Conservation (phyloP, 257 asterid species). For the Gentiana dahurica region DNA sequence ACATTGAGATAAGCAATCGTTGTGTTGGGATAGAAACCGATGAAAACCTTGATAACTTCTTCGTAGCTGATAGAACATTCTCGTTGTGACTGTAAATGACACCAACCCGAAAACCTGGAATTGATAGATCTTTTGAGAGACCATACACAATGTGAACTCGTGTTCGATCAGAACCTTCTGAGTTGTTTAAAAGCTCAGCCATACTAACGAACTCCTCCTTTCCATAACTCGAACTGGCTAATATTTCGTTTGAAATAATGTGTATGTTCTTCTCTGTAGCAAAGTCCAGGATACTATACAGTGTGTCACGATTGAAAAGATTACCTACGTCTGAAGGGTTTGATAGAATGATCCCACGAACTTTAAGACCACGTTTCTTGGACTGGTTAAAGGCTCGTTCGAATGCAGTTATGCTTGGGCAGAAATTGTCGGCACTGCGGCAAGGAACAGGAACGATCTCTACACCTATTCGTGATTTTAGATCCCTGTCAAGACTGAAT, state of each 20-base stretch:
- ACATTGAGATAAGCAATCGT: conserved; percentile 33
- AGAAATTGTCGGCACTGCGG: conserved; percentile 60
- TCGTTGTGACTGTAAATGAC: conserved; percentile 31
- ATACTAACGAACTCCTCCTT: conserved; percentile 42
- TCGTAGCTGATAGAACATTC: conserved; percentile 32
- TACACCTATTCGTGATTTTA: conserved; percentile 54
- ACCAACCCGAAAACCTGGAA: conserved; percentile 36
- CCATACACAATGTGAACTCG: conserved; percentile 48
- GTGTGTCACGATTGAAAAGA: conserved; percentile 32
- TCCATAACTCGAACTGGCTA: conserved; percentile 36
- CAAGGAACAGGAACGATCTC: conserved; percentile 61
- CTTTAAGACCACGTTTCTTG: conserved; percentile 54
- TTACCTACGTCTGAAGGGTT: conserved; percentile 60
- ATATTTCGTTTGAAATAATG: conserved; percentile 43
- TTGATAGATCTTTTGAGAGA: conserved; percentile 45
- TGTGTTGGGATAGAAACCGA: conserved; percentile 44
- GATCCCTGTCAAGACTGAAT: conserved; percentile 58
- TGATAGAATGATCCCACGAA: conserved; percentile 50
- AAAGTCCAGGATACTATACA: conserved; percentile 41
- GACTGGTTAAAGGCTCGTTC: conserved; percentile 56
- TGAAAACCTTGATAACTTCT: conserved; percentile 47
- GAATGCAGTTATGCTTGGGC: conserved; percentile 34
- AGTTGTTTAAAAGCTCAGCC: conserved; percentile 32
- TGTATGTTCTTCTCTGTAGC: conserved; percentile 56
- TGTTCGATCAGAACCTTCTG: conserved; percentile 30